A percentile compares a stretch with the other conserved stretches of the same genome.
These are phyloP conservation scores for Phalaenopsis hybrid DNA, from an alignment of 116 monocot genomes.

Conservation along the genomic window DNA sequence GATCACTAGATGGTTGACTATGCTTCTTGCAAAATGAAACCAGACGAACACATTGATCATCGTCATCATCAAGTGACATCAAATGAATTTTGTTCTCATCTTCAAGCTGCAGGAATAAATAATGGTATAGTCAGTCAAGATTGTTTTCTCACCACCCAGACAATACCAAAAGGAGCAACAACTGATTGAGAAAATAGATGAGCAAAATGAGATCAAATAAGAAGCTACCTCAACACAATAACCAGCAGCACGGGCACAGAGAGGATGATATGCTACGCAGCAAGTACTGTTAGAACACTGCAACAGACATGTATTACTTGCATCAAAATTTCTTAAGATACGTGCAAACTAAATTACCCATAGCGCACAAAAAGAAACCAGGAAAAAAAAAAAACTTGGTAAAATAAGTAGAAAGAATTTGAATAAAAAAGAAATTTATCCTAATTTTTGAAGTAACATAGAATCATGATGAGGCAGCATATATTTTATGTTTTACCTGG, in stretches of 20 bases:
- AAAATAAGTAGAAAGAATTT: background rate
- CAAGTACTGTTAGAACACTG: conserved; percentile 90
- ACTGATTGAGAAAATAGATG: background rate
- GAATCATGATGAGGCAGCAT: background rate
- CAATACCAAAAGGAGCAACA: background rate
- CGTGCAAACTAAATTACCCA: too few species aligned
- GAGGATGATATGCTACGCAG: conserved; percentile 93
- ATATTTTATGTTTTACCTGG: conserved; percentile 43
- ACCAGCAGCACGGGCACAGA: conserved; percentile 98
- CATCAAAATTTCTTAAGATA: background rate
- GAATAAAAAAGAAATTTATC: background rate
- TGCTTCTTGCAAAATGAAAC: conserved; percentile 96
- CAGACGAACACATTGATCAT: conserved; percentile 75
- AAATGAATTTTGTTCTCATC: conserved; percentile 69
- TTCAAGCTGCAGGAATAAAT: conserved; percentile 56
- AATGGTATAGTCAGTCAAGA: conserved; percentile 4
- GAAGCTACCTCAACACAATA: conserved; percentile 84
- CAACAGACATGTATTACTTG: conserved; percentile 6
- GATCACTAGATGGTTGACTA: conserved; percentile 59
- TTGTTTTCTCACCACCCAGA: background rate
- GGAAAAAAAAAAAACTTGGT: background rate
- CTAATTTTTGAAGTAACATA: too few species aligned
- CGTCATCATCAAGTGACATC: conserved; percentile 72
- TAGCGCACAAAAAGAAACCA: too few species aligned
- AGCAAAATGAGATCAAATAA: background rate